These are phyloP conservation scores for Hypoxylon trugodes DNA, from an alignment of 495 filamentous ascomycete species.

Conservation along the genomic window DNA sequence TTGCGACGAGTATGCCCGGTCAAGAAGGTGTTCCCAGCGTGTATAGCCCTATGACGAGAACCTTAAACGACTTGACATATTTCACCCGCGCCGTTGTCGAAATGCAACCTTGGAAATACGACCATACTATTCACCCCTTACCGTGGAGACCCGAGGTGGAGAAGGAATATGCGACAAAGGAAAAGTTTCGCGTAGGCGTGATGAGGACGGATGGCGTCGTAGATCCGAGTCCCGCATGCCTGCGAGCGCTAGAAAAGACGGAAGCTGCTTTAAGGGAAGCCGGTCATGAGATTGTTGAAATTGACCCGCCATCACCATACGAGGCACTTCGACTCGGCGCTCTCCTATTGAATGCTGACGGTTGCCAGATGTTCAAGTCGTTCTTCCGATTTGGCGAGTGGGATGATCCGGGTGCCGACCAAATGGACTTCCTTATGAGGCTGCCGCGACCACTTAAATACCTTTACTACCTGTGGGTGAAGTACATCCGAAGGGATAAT, in stretches of 20 bases:
- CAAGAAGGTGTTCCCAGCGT: slow-evolving; percentile 92
- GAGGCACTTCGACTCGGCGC: slow-evolving; percentile 81
- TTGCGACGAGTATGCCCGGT: slow-evolving; percentile 88
- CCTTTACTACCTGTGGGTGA: slow-evolving; percentile 88
- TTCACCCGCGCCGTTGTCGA: slow-evolving; percentile 80
- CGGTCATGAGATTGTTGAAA: slow-evolving; percentile 81
- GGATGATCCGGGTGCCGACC: slow-evolving; percentile 79
- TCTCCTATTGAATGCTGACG: slow-evolving; percentile 87
- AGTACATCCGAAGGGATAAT: slow-evolving; percentile 77
- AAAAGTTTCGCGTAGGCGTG: slow-evolving; percentile 76
- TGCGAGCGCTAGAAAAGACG: slow-evolving; percentile 74
- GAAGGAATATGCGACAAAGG: slow-evolving; percentile 64
- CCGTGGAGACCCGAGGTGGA: slow-evolving; percentile 74
- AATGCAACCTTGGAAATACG: slow-evolving; percentile 94
- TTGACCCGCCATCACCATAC: slow-evolving; percentile 71
- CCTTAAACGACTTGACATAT: slow-evolving; percentile 83
- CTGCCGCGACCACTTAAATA: slow-evolving; percentile 80
- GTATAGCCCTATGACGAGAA: slow-evolving; percentile 93
- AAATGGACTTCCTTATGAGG: slow-evolving; percentile 75
- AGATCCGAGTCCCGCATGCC: slow-evolving; percentile 85
- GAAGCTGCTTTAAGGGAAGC: slow-evolving; percentile 70
- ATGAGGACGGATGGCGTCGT: slow-evolving; percentile 87
- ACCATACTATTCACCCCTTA: slow-evolving; percentile 85
- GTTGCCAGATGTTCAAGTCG: slow-evolving; percentile 81
- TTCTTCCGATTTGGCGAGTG: slow-evolving; percentile 80